Base-by-base conservation (phyloP, 2,329 filamentous ascomycete genomes). In the Delphinella strobiligena region DNA sequence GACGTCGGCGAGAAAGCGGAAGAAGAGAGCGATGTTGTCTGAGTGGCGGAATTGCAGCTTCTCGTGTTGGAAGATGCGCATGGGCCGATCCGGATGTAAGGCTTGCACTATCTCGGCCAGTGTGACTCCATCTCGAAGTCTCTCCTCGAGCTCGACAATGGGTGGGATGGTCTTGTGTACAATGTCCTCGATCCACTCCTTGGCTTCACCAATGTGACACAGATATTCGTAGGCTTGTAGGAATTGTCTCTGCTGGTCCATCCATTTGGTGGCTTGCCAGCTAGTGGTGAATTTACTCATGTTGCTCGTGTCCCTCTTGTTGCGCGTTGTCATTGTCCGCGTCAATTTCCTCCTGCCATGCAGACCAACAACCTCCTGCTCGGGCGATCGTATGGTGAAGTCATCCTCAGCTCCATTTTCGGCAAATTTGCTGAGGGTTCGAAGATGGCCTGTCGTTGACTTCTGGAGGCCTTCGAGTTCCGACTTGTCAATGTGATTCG, bases 191-290 rank as follows among this genome's bases (percentile, higher is more conserved):
- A 98, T 94, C 91, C 91, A 98, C 61, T 96, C 89, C 58, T 96
- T 96, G 16, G 91, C 91, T 66, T 98, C 91, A 58, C 91, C 91
- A 49, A 98, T 96, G 56, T 98, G 91, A 58, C 91, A 98, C 29
- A 98, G 80, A 58, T 98, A 98, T 60, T 98, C 91, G 56, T 98
- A 98, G 5, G 91, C 91, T 60, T 93, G 85, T 38, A 98, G 65
- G 54, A 95, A 96, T 58, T 96, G 89, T 18, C 91, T 77, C 58
- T 98, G 89, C 57, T 93, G 91, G 60, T 98, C 91, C 89, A 98
- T 98, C 91, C 91, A 98, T 57, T 89, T 93, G 36, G 83, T 76
- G 15, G 80, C 79, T 47, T 84, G 77, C 80, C 87, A 91, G 50
- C 49, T 38, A 49, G 59, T 45, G 51, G 54, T 16, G 51, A 59